These are phyloP conservation scores for Phoma sp. DNA, from an alignment of 2,329 filamentous ascomycete genomes.

Conservation along the genomic window DNA sequence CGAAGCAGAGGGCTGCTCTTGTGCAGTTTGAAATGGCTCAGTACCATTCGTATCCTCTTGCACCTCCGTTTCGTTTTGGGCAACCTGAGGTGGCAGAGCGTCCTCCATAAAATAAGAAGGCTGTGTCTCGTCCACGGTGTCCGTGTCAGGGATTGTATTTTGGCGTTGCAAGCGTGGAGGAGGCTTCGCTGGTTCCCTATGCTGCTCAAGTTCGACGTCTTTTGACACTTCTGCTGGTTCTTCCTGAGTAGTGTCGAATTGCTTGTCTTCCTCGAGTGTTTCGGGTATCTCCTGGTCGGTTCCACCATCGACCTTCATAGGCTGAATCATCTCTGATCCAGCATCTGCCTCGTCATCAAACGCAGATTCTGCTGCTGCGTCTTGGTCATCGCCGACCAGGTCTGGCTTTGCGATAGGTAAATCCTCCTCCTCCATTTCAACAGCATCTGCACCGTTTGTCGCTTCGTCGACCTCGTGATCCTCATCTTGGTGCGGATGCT, in stretches of 20 bases:
- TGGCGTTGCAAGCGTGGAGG: constrained; percentile 31
- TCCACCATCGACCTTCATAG: constrained; percentile 14
- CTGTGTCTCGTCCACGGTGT: constrained; percentile 45
- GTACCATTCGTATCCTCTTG: constrained; percentile 29
- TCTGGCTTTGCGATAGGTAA: neutral
- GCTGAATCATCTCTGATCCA: constrained; percentile 18
- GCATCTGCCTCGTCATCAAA: constrained; percentile 2
- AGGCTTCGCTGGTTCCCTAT: neutral
- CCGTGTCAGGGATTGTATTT: constrained; percentile 44
- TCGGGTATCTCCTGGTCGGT: constrained; percentile 35
- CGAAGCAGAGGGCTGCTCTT: constrained; percentile 46
- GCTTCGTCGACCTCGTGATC: constrained; percentile 29
- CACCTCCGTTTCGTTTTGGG: neutral
- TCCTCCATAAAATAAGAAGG: constrained; percentile 32
- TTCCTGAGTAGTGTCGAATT: neutral
- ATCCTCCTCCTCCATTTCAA: constrained; percentile 26
- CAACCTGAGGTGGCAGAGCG: neutral
- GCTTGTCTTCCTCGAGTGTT: constrained; percentile 25
- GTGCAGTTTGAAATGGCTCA: constrained; percentile 44
- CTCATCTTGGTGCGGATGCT: constrained; percentile 21
- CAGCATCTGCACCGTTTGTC: constrained; percentile 31
- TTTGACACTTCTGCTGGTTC: neutral
- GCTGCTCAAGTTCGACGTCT: neutral
- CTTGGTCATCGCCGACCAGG: neutral
- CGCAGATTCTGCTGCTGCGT: constrained; percentile 1